Base-by-base conservation (phyloP, 2,329 filamentous ascomycete genomes). In the Diaporthe aspalathi region DNA sequence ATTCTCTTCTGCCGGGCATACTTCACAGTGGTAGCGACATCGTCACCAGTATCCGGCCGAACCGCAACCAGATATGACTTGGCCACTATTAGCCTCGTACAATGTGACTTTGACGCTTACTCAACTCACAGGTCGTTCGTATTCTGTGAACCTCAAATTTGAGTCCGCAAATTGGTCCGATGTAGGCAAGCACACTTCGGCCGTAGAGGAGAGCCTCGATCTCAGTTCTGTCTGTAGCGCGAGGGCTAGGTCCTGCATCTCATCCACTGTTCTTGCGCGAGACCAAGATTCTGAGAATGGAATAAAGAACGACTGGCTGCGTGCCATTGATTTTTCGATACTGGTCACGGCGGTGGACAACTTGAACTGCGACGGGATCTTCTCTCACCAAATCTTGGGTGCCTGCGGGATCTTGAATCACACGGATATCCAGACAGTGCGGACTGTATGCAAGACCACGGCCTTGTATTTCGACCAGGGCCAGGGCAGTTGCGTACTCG, bases 111-210 rank as follows among this genome's bases (percentile, higher is more conserved):
- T 9, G 27, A 2, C 8, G 20, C 12, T 0, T 2, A 1, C 1
- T 9, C 2, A 1, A 67, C 65, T 67, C 20, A 67, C 65, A 4
- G 65, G 65, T 5, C 65, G 65, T 35, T 56, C 65, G 17, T 67
- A 67, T n/a, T 67, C 38, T 5, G 65, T 67, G 24, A 67, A 67
- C 2, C 65, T 32, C 49, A 67, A 32, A 11, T 67, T 56, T 3
- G 50, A 67, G 24, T 17, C 8, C 6, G 0, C 38, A 9, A 67
- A 67, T 2, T 56, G 16, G 3, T 56, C 24, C 7, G 65, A 67
- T 2, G 38, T 24, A 11, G 22, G 35, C 50, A 56, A 24, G 2
- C 14, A 56, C 2, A 67, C 50, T 0, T 22, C 38, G 3, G 65
- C 65, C 17, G 32, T 8, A 12, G 65, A 17, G 0, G 35, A 47